phyloP scores from a whole-genome alignment of 805 yeast genomes.

The Vanderwaltozyma yarrowii region DNA sequence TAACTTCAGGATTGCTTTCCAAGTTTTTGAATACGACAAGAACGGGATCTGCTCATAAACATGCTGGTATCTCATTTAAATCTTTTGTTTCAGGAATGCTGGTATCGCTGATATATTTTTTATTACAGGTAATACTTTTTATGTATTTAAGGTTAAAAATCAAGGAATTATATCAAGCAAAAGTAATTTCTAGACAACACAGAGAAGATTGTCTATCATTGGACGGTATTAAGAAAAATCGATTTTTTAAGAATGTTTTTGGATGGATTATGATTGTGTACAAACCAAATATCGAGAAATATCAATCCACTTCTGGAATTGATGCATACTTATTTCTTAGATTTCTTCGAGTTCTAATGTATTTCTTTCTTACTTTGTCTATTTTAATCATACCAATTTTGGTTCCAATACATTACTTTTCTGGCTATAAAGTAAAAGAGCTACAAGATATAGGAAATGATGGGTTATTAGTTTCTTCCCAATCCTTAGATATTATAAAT shows the following conservation, averaged over 20 bases:
- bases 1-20: slow-evolving; percentile 10
- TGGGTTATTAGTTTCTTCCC: not conserved
- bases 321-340: slow-evolving; percentile 70
- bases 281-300: slow-evolving; percentile 32
- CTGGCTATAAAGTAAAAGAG: slow-evolving; percentile 6
- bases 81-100: slow-evolving; percentile 46
- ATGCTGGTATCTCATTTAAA: slow-evolving; percentile 48
- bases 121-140: slow-evolving; percentile 39
- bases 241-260: slow-evolving; percentile 15
- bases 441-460: slow-evolving; percentile 1
- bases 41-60: slow-evolving; percentile 47
- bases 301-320: slow-evolving; percentile 38
- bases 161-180: slow-evolving; percentile 45
- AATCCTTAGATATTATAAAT: slow-evolving; percentile 50
- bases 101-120: slow-evolving; percentile 44
- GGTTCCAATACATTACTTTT: slow-evolving; percentile 47
- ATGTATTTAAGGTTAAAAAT: slow-evolving; percentile 30
- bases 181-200: too few species aligned
- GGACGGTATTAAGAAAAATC: not conserved
- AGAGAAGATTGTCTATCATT: too few species aligned
- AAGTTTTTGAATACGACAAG: slow-evolving; percentile 42
- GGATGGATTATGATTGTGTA: slow-evolving; percentile 46
- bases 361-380: slow-evolving; percentile 44
- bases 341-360: slow-evolving; percentile 41
- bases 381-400: slow-evolving; percentile 47